Evolutionary conservation across 768 basidiomycete genomes (phyloP), one percentile per base, ranked within the genome.

Genomic region (Scleroderma bovista): DNA sequence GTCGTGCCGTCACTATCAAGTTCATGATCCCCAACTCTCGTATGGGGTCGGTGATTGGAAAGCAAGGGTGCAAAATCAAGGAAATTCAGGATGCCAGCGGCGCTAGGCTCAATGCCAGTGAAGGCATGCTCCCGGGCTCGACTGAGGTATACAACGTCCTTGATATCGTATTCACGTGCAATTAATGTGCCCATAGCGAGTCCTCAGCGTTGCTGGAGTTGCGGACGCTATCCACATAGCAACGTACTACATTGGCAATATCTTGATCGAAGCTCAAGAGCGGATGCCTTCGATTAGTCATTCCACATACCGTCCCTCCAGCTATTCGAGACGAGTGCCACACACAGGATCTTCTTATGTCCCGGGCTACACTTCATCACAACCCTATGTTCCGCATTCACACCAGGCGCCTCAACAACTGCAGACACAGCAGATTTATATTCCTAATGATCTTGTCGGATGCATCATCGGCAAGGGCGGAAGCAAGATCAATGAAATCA

Each of bases 191-290:
- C 41, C 12, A 15, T 65, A 97, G 94, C 91, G 96, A 50, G 93
- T 99, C 22, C 79, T 99, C 46, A 96, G 93, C 58, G 95, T 98
- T 33, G 93, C 95, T 20, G 96, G 96, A 33, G 96, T 99, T 45
- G 96, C 96, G 19, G 96, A 99, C 66, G 96, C 96, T 26, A 93
- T 99, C 51, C 96, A 99, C 68, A 99, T 99, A 55, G 96, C 96
- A 36, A 97, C 95, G 3, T 99, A 98, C 72, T 98, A 99, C 68
- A 94, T 99, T 54, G 96, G 96, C 48, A 97, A 93, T 56, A 96
- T 98, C 60, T 83, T 99, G 48, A 87, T 95, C 57, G 93, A 96
- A 66, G 86, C 92, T 6, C 86, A 91, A 63, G 88, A 91, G 54
- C 84, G 86, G 51, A 80, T 80, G 79, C 88, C 88, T 4, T 75